phyloP scores from a whole-genome alignment of 768 basidiomycete species.

The Auricularia heimuer region DNA sequence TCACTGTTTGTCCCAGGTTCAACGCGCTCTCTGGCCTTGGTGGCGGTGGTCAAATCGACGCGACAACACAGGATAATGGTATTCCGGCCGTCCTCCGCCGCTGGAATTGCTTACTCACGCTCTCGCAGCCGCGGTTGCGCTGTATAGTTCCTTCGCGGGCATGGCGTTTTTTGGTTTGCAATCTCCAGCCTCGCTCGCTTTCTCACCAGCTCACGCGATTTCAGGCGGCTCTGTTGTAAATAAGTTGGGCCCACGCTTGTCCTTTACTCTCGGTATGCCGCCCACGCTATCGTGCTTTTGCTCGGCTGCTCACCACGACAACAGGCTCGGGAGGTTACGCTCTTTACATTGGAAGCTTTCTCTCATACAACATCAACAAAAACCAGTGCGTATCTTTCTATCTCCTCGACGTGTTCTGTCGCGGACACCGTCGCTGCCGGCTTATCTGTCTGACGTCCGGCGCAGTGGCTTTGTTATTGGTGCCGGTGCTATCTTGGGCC shows the following conservation, averaged over 20 bases:
- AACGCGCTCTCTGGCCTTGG: conserved; percentile 39
- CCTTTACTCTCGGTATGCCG: conserved; percentile 47
- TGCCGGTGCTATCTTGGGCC: conserved; percentile 62
- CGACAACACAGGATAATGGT: conserved; percentile 53
- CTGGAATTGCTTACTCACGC: background rate
- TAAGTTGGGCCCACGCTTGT: conserved; percentile 59
- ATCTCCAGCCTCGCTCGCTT: conserved; percentile 1
- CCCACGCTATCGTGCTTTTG: background rate
- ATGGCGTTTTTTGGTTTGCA: conserved; percentile 66
- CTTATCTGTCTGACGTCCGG: background rate
- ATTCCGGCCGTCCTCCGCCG: background rate
- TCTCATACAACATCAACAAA: conserved; percentile 1
- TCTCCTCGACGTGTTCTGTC: background rate
- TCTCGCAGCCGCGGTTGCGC: conserved; percentile 39
- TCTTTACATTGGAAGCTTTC: conserved; percentile 57
- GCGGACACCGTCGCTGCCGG: background rate
- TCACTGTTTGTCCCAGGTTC: background rate
- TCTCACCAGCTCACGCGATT: background rate
- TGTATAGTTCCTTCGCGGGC: conserved; percentile 56
- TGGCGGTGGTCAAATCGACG: conserved; percentile 63
- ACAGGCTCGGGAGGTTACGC: conserved; percentile 58
- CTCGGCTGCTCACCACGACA: background rate
- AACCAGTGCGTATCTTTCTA: conserved; percentile 40
- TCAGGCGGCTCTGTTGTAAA: conserved; percentile 63
- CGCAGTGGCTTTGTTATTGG: conserved; percentile 60